These are phyloP conservation scores for Suillus plorans DNA, from an alignment of 768 basidiomycete genomes.

Conservation along the genomic window DNA sequence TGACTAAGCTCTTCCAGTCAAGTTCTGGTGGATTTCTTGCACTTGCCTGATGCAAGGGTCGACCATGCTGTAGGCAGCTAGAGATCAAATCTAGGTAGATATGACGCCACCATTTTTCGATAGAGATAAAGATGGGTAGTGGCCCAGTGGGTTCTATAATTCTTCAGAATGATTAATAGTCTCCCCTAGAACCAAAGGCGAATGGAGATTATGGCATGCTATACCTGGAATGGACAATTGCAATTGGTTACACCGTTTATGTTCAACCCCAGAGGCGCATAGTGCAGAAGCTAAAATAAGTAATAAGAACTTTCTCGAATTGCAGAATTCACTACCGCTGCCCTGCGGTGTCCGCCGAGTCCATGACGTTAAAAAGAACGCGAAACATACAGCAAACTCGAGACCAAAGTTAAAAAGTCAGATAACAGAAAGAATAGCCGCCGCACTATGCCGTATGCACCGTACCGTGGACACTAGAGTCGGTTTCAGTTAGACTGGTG, in stretches of 20 bases:
- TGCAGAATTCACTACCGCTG: neutral
- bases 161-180: neutral
- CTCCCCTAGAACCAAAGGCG: neutral
- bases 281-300: neutral
- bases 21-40: neutral
- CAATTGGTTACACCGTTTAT: neutral
- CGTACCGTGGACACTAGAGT: neutral
- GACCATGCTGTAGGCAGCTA: neutral
- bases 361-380: neutral
- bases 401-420: neutral
- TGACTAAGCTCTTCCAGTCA: neutral
- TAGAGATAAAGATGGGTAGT: neutral
- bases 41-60: neutral
- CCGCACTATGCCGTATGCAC: neutral
- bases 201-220: neutral
- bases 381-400: neutral
- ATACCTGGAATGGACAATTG: neutral
- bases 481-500: neutral
- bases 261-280: neutral
- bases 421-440: neutral
- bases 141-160: neutral
- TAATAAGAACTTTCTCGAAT: neutral
- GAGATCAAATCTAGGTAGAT: neutral
- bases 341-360: neutral
- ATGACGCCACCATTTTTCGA: neutral